Evolutionary conservation across 345 rosid genomes (phyloP).

Genomic region (Pugionium cornutum): DNA sequence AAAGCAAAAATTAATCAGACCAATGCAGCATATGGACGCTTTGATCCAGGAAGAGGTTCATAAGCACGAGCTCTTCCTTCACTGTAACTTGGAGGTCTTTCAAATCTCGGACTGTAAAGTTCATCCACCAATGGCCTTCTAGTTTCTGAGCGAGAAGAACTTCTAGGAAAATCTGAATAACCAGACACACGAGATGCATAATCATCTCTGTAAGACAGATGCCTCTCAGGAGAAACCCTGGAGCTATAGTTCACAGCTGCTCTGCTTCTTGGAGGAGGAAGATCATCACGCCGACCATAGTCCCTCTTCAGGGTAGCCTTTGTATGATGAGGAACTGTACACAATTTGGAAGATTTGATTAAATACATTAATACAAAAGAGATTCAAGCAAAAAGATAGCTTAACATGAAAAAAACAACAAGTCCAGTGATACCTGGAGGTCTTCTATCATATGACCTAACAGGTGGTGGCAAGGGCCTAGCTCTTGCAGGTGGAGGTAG

Average conservation of each 20-base stretch:
- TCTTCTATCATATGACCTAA: constrained; percentile 85
- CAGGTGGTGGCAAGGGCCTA: constrained; percentile 49
- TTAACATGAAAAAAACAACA: constrained; percentile 13
- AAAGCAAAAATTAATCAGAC: constrained; percentile 45
- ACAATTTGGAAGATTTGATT: constrained; percentile 16
- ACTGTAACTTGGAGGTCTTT: constrained; percentile 73
- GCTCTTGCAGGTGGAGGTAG: constrained; percentile 68
- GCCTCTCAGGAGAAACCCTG: constrained; percentile 74
- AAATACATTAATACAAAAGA: neutral
- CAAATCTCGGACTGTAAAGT: constrained; percentile 72
- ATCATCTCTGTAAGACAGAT: constrained; percentile 73
- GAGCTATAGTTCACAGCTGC: constrained; percentile 72
- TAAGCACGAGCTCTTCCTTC: constrained; percentile 85
- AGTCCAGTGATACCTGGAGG: constrained; percentile 59
- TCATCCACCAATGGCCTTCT: constrained; percentile 87
- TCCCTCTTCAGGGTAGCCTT: constrained; percentile 84
- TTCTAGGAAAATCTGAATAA: constrained; percentile 71
- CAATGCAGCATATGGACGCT: constrained; percentile 82
- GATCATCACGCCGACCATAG: constrained; percentile 70
- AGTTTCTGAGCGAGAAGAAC: constrained; percentile 60
- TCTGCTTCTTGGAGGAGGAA: constrained; percentile 83
- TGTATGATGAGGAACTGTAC: constrained; percentile 66
- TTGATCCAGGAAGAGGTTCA: constrained; percentile 81
- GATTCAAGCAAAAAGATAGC: neutral
- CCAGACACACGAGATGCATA: constrained; percentile 70